phyloP scores from a whole-genome alignment of 441 rosid genomes.

The Croton setiger region DNA sequence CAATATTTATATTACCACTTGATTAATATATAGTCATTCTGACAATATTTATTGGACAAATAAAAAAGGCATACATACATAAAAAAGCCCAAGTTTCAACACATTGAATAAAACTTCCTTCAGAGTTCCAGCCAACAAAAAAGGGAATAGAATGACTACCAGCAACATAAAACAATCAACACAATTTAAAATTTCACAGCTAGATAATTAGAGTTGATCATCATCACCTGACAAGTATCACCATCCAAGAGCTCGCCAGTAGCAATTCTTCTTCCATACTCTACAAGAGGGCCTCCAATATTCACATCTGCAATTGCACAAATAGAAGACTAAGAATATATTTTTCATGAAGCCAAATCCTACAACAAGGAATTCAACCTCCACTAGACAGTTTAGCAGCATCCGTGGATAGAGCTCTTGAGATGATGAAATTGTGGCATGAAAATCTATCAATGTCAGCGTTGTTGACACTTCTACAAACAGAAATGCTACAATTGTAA shows the following conservation, averaged over 20 bases:
- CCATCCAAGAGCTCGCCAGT: constrained; percentile 87
- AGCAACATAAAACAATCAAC: neutral
- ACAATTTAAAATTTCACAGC: constrained; percentile 1
- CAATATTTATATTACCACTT: neutral
- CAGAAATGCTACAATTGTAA: constrained; percentile 9
- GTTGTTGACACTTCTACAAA: constrained; percentile 16
- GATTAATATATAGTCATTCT: neutral
- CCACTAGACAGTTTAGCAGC: constrained; percentile 30
- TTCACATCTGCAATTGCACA: constrained; percentile 42
- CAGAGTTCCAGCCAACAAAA: neutral
- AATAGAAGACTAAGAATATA: neutral
- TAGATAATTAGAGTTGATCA: neutral
- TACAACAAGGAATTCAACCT: constrained; percentile 29
- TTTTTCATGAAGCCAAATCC: neutral
- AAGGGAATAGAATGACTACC: neutral
- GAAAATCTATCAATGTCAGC: constrained; percentile 23
- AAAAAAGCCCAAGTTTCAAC: constrained; percentile 1
- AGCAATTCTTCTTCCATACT: constrained; percentile 77
- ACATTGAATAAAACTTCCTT: neutral
- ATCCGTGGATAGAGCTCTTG: constrained; percentile 49
- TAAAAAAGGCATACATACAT: neutral
- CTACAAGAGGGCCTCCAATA: constrained; percentile 77
- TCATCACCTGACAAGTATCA: constrained; percentile 72
- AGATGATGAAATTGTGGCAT: constrained; percentile 24
- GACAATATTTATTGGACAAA: neutral